These are phyloP conservation scores for Rhizophagus sp. DNA, from an alignment of 192 early-diverging fungal genomes.

Conservation along the genomic window DNA sequence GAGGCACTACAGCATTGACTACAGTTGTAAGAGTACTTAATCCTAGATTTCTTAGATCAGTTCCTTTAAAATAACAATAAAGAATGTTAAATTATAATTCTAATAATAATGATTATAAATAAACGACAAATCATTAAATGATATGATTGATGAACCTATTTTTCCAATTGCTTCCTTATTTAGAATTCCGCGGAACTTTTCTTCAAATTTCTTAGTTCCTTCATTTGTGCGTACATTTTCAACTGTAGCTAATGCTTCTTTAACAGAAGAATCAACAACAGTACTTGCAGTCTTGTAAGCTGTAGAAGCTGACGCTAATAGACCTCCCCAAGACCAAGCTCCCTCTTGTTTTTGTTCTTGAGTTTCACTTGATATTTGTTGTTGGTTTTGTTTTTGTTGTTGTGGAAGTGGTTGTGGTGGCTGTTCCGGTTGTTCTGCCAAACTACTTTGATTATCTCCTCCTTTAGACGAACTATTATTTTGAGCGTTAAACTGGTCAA, in stretches of 20 bases:
- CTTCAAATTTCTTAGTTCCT: constrained; percentile 49
- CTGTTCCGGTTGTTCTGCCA: constrained; percentile 27
- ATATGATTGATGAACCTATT: constrained; percentile 41
- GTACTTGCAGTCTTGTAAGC: constrained; percentile 59
- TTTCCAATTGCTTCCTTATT: constrained; percentile 63
- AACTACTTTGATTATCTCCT: constrained; percentile 19
- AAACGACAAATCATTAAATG: neutral
- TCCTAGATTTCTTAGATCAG: constrained; percentile 49
- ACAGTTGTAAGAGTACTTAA: constrained; percentile 49
- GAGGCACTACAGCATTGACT: constrained; percentile 58
- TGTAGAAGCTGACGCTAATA: constrained; percentile 55
- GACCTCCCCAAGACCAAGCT: constrained; percentile 50
- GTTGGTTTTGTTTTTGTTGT: constrained; percentile 21
- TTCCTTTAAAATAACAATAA: constrained; percentile 38
- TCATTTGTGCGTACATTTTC: constrained; percentile 40
- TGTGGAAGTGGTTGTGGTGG: constrained; percentile 31
- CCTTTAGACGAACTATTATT: neutral
- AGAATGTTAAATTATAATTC: neutral
- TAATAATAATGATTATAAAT: neutral
- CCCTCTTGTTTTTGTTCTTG: neutral
- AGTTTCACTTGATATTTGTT: constrained; percentile 16
- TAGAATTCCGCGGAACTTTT: constrained; percentile 53
- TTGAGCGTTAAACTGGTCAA: constrained; percentile 41
- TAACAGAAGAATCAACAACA: constrained; percentile 52
- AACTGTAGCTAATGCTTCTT: constrained; percentile 43